Conservation (phyloP, 1,284 basidiomycete species). For the Pseudozyma tsukubaensis region DNA sequence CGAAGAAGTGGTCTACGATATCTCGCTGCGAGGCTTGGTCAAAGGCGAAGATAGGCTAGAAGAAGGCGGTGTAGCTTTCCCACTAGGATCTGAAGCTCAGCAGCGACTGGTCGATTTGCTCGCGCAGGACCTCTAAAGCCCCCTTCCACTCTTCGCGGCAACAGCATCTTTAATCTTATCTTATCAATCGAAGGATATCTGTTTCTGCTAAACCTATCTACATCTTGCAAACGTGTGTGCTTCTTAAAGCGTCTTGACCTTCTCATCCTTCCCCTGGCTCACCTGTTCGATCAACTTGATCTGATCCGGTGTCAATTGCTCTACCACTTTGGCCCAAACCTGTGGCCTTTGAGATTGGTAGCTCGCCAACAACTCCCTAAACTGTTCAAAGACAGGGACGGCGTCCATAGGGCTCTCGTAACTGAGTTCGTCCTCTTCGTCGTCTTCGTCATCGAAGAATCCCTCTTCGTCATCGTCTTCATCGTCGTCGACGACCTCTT, state of each 20-base stretch:
- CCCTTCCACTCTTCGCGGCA: not conserved
- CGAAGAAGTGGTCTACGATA: conserved; percentile 67
- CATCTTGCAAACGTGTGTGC: not conserved
- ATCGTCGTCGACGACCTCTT: conserved; percentile 47
- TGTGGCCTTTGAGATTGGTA: conserved; percentile 47
- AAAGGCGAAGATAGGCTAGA: conserved; percentile 7
- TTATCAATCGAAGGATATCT: not conserved
- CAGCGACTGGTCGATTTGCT: not conserved
- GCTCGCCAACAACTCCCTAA: conserved; percentile 47
- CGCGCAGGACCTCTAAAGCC: not conserved
- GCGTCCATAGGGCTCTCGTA: conserved; percentile 62
- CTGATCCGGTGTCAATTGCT: conserved; percentile 46
- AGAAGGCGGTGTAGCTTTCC: conserved; percentile 33
- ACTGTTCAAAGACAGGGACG: conserved; percentile 60
- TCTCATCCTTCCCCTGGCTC: conserved; percentile 33
- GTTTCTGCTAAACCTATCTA: not conserved
- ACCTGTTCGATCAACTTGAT: conserved; percentile 41
- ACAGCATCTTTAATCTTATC: not conserved
- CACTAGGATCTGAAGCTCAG: not conserved
- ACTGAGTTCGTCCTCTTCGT: conserved; percentile 60
- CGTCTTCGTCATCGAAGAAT: conserved; percentile 46
- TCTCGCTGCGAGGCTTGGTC: conserved; percentile 55
- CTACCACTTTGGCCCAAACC: conserved; percentile 41
- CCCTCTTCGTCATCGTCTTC: conserved; percentile 55
- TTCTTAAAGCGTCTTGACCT: conserved; percentile 38